phyloP scores from a whole-genome alignment of 2,329 filamentous ascomycete genomes.

The Fusarium nodosum region DNA sequence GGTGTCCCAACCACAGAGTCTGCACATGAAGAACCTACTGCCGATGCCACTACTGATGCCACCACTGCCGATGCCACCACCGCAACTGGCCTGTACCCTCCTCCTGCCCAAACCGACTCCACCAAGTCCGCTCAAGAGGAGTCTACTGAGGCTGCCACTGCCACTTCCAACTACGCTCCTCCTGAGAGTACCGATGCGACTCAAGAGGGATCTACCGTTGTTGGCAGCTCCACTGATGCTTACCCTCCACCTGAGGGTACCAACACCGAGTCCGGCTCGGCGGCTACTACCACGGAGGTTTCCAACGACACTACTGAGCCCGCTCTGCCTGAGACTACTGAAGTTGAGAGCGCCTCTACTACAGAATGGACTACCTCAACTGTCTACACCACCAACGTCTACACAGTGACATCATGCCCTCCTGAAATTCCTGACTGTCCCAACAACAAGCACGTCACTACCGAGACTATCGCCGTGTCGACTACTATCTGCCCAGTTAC shows the following conservation, averaged over 20 bases:
- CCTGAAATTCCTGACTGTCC: constrained; percentile 44
- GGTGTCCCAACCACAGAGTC: constrained; percentile 5
- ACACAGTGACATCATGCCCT: constrained; percentile 42
- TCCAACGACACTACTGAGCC: constrained; percentile 24
- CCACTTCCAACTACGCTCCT: constrained; percentile 22
- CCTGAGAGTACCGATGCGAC: constrained; percentile 27
- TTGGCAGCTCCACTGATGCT: constrained; percentile 15
- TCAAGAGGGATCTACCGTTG: constrained; percentile 25
- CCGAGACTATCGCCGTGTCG: constrained; percentile 44
- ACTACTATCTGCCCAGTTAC: constrained; percentile 46
- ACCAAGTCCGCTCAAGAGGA: constrained; percentile 22
- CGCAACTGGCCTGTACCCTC: constrained; percentile 26
- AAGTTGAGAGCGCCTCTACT: constrained; percentile 12
- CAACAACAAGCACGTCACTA: constrained; percentile 30
- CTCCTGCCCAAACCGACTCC: constrained; percentile 21
- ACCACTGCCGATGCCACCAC: constrained; percentile 9
- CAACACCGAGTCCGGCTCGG: neutral
- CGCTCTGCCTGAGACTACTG: constrained; percentile 1
- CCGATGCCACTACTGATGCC: constrained; percentile 4
- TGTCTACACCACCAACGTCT: constrained; percentile 44
- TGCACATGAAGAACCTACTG: neutral
- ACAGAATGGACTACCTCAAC: constrained; percentile 38
- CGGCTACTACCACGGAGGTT: constrained; percentile 17
- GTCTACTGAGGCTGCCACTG: constrained; percentile 26
- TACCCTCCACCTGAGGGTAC: constrained; percentile 27